These are phyloP conservation scores for Butyriboletus appendiculatus DNA, from an alignment of 1,284 basidiomycete genomes.

Conservation along the genomic window DNA sequence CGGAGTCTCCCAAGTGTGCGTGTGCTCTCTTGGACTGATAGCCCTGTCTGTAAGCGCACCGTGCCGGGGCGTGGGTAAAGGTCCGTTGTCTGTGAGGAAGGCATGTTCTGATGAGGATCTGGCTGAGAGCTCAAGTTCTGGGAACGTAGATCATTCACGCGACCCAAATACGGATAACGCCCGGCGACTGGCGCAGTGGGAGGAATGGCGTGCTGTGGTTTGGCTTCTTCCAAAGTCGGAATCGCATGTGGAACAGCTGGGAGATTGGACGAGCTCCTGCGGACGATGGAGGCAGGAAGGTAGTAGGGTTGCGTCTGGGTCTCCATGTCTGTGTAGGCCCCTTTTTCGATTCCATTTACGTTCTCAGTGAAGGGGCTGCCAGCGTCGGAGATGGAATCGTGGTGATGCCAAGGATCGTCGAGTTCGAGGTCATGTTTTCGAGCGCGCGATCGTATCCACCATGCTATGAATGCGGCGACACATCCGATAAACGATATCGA, in stretches of 20 bases:
- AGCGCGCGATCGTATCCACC: slow-evolving; percentile 33
- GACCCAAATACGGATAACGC: neutral
- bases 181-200: neutral
- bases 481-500: slow-evolving; percentile 32
- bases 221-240: slow-evolving; percentile 1
- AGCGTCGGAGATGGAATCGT: slow-evolving; percentile 3
- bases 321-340: neutral
- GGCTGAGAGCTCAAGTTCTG: neutral
- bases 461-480: slow-evolving; percentile 31
- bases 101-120: neutral
- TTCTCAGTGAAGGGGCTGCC: neutral
- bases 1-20: slow-evolving; percentile 40
- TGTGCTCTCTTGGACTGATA: slow-evolving; percentile 35
- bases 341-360: slow-evolving; percentile 2
- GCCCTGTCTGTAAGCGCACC: slow-evolving; percentile 16
- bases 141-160: neutral
- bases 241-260: slow-evolving; percentile 14
- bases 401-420: slow-evolving; percentile 29
- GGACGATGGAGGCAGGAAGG: slow-evolving; percentile 28
- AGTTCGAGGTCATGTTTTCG: slow-evolving; percentile 16
- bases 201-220: neutral
- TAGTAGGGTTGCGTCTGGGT: slow-evolving; percentile 15
- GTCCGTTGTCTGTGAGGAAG: neutral
- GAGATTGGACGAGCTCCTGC: slow-evolving; percentile 17
- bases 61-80: slow-evolving; percentile 8